Percentiles rank a stretch among this genome's conserved stretches.
phyloP scores from a whole-genome alignment of 1,139 yeast genomes.

The Saccharomycopsis hybrid region DNA sequence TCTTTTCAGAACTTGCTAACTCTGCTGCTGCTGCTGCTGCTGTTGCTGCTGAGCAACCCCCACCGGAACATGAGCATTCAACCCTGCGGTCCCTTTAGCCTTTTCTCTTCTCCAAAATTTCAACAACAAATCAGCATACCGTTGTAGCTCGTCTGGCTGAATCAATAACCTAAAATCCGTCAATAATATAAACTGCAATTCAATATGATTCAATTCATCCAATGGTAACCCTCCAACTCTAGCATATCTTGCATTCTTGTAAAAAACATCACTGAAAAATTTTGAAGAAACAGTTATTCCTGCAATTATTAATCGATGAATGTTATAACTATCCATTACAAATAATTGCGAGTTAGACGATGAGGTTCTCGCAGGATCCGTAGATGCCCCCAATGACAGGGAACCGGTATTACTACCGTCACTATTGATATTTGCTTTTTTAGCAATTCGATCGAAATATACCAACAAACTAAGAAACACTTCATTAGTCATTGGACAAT shows the following conservation, averaged over 20 bases:
- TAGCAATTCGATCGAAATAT: slow-evolving; percentile 90
- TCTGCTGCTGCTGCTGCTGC: slow-evolving; percentile 1
- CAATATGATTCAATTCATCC: slow-evolving; percentile 88
- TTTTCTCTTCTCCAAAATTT: slow-evolving; percentile 77
- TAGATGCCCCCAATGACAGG: neutral
- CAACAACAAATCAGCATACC: slow-evolving; percentile 79
- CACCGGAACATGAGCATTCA: too few species aligned
- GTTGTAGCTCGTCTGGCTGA: slow-evolving; percentile 82
- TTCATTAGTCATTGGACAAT: slow-evolving; percentile 97
- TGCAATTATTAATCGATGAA: slow-evolving; percentile 89
- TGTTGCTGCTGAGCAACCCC: too few species aligned
- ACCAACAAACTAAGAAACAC: slow-evolving; percentile 85
- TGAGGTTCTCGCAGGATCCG: neutral
- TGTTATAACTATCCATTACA: slow-evolving; percentile 93
- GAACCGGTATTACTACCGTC: slow-evolving; percentile 15
- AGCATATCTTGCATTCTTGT: slow-evolving; percentile 93
- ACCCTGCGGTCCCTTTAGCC: slow-evolving; percentile 22
- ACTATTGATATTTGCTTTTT: slow-evolving; percentile 58
- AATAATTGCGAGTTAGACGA: slow-evolving; percentile 45
- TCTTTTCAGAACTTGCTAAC: too few species aligned
- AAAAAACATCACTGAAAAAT: slow-evolving; percentile 92
- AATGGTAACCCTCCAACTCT: slow-evolving; percentile 96
- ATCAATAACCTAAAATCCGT: slow-evolving; percentile 85
- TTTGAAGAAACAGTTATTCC: slow-evolving; percentile 95
- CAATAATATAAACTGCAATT: slow-evolving; percentile 76